phyloP scores from a whole-genome alignment of 495 filamentous ascomycete genomes.

The Penicillium steckii region DNA sequence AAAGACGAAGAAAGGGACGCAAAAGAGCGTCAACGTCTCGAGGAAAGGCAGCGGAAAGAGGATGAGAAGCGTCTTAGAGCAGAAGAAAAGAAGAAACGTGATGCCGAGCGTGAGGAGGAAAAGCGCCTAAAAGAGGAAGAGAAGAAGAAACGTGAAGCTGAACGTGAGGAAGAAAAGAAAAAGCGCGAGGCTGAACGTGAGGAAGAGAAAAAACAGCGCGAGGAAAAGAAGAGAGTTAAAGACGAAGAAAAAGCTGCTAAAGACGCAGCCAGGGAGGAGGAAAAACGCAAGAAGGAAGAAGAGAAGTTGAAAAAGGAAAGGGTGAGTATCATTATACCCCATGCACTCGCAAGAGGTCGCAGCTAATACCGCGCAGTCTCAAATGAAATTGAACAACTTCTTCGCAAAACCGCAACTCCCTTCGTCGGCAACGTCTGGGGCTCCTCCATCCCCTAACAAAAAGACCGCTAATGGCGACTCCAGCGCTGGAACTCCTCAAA shows the following conservation, averaged over 20 bases:
- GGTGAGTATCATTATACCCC: slow-evolving; percentile 38
- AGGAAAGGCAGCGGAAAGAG: slow-evolving; percentile 46
- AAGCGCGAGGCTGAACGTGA: slow-evolving; percentile 43
- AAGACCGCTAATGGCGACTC: slow-evolving; percentile 2
- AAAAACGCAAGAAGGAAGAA: slow-evolving; percentile 58
- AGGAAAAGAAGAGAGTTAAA: slow-evolving; percentile 57
- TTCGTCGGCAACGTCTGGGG: slow-evolving; percentile 8
- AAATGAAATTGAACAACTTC: slow-evolving; percentile 62
- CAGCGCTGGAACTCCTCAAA: slow-evolving; percentile 13
- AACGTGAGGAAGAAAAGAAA: slow-evolving; percentile 35
- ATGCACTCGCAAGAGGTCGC: neutral
- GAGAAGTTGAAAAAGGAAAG: slow-evolving; percentile 67
- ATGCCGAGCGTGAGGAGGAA: slow-evolving; percentile 35
- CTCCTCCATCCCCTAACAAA: slow-evolving; percentile 27
- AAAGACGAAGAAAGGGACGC: slow-evolving; percentile 55
- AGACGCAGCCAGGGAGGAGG: slow-evolving; percentile 54
- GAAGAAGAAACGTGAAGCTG: slow-evolving; percentile 42
- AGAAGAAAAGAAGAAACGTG: slow-evolving; percentile 43
- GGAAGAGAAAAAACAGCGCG: slow-evolving; percentile 36
- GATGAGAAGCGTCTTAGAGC: slow-evolving; percentile 39
- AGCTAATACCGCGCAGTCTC: slow-evolving; percentile 38
- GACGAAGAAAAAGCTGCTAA: slow-evolving; percentile 61
- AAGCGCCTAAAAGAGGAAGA: slow-evolving; percentile 38
- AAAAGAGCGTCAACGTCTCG: slow-evolving; percentile 43
- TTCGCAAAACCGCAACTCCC: slow-evolving; percentile 50